Percentiles rank a stretch among this genome's conserved stretches.
phyloP scores from a whole-genome alignment of 1,139 yeast genomes.

The Candida tunisiensis region DNA sequence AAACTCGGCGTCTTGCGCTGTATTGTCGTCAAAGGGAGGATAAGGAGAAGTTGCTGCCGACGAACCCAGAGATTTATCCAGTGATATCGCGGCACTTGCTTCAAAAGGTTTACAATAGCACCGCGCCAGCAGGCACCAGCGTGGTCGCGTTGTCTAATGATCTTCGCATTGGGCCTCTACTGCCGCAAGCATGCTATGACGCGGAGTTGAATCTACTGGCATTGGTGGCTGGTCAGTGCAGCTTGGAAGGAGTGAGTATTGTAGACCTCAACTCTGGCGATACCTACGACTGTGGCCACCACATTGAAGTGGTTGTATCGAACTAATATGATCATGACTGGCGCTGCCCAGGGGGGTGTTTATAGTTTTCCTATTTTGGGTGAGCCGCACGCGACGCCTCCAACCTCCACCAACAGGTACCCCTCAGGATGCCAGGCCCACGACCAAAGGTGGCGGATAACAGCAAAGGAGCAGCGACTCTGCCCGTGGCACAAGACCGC shows the following conservation, averaged over 20 bases:
- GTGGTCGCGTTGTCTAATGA: conserved; percentile 45
- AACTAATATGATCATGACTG: conserved; percentile 5
- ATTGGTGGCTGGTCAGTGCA: conserved; percentile 42
- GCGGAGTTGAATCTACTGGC: conserved; percentile 44
- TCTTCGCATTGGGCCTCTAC: conserved; percentile 41
- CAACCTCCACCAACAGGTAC: too few relatives aligned
- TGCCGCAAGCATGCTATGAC: conserved; percentile 43
- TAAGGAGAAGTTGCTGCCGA: background rate
- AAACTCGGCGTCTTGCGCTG: conserved; percentile 23
- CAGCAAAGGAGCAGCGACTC: too few relatives aligned
- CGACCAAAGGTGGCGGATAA: too few relatives aligned
- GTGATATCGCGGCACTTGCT: too few relatives aligned
- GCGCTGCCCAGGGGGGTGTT: background rate
- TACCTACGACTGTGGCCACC: conserved; percentile 47
- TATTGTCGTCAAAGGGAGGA: conserved; percentile 17
- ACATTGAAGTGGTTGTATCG: conserved; percentile 48
- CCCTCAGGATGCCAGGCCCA: too few relatives aligned
- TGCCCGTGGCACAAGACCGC: too few relatives aligned
- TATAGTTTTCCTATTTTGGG: too few relatives aligned
- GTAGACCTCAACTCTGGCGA: conserved; percentile 49
- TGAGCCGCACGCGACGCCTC: too few relatives aligned
- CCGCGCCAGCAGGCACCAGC: conserved; percentile 5
- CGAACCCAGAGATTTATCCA: conserved; percentile 5
- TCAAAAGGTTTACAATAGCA: too few relatives aligned
- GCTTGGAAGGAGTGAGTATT: conserved; percentile 46